phyloP scores from a whole-genome alignment of 169 alveolate species.

The Plasmodium gallinaceum region DNA sequence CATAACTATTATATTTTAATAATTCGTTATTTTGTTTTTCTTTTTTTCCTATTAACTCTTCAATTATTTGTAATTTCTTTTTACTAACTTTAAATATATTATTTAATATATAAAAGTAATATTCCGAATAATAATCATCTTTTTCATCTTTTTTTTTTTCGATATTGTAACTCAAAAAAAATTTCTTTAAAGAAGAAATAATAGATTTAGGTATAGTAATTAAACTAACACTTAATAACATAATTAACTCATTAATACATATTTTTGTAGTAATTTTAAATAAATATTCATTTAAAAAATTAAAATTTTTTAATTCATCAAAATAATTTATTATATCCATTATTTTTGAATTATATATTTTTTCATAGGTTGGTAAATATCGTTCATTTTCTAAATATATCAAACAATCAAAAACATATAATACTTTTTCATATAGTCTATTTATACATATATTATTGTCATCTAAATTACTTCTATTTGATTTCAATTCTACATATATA shows the following conservation, averaged over 20 bases:
- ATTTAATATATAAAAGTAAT: constrained; percentile 50
- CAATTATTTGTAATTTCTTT: constrained; percentile 17
- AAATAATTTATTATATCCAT: constrained; percentile 44
- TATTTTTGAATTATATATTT: constrained; percentile 63
- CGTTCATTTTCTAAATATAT: constrained; percentile 49
- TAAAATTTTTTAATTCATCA: constrained; percentile 5
- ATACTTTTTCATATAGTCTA: constrained; percentile 22
- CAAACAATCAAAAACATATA: constrained; percentile 32
- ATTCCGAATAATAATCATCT: constrained; percentile 1
- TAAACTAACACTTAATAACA: constrained; percentile 36
- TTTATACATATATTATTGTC: background rate
- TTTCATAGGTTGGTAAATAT: constrained; percentile 49
- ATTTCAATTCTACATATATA: constrained; percentile 35
- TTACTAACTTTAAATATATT: constrained; percentile 31
- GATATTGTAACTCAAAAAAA: constrained; percentile 4
- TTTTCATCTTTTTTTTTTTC: constrained; percentile 10
- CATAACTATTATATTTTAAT: background rate
- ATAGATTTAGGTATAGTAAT: constrained; percentile 33
- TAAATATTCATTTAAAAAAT: constrained; percentile 40
- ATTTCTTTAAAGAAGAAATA: constrained; percentile 12
- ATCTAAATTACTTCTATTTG: background rate
- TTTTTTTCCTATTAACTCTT: constrained; percentile 3
- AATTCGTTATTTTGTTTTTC: background rate
- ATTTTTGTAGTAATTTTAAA: constrained; percentile 39
- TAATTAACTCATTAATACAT: constrained; percentile 47